Base-by-base conservation (phyloP, 164 flowering plant genomes). In the Stephania yunnanensis region DNA sequence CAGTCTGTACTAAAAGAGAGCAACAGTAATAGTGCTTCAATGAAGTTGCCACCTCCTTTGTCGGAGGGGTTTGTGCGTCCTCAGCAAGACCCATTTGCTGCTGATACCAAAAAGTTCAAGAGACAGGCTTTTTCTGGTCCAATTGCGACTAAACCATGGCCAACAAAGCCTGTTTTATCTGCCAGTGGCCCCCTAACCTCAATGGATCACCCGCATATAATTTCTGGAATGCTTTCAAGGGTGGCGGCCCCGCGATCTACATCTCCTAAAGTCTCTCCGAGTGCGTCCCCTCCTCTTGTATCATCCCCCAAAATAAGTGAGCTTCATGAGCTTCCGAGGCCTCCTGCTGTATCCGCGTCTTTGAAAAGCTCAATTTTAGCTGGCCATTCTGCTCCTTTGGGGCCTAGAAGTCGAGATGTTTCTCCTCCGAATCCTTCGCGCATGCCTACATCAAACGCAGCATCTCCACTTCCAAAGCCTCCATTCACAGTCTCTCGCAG, bases 271-370 rank as follows among this genome's bases (percentile, higher is more conserved):
- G 79, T 81, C 19, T 92, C 97, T 68, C 89, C 89, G 53, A 78
- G 71, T 80, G 79, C 84, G 55, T 88, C 93, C 10, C 93, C 95
- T 42, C 83, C 87, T 72, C 82, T 83, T 72, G 68, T 74, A n/a
- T 88, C 92, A 29, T 83, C 97, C 42, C 97, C 95, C 10, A 92
- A 84, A 81, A 93, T 95, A 78, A 90, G 87, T 80, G 97, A 95
- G 79, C 97, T 93, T 78, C 98, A 95, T 76, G 97, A 95, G 82
- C 98, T 95, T 78, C 98, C 98, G 6, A 83, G 94, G 76, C 98
- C 98, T 0, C 98, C 98, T 25, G 72, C 58, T 31, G 74, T 66
- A 73, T 74, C 70, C 29, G 66, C 69, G 20, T 75, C 45, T 71
- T 73, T 70, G 10, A 84, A 85, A 69, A 78, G 84, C 69, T 36